These are phyloP conservation scores for Tubosaeta brunneosetosa DNA, from an alignment of 768 basidiomycete species.

Conservation along the genomic window DNA sequence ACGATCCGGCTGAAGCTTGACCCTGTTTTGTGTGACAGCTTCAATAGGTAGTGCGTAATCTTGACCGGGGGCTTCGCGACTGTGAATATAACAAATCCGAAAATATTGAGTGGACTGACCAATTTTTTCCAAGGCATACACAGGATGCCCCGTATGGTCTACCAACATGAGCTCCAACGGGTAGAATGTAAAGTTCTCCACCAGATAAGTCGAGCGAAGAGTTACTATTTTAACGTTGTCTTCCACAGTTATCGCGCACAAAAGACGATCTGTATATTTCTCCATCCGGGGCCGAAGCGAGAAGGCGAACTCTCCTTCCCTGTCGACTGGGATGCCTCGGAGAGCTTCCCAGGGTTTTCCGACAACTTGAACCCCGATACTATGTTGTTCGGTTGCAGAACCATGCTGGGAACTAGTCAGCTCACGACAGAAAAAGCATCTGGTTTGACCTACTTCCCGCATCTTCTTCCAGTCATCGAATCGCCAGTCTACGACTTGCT, in stretches of 20 bases:
- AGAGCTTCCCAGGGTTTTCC: conserved; percentile 89
- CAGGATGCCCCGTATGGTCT: conserved; percentile 78
- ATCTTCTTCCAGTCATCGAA: conserved; percentile 95
- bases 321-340: conserved; percentile 83
- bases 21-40: conserved; percentile 72
- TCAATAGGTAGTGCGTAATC: conserved; percentile 89
- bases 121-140: conserved; percentile 79
- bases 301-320: conserved; percentile 89
- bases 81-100: conserved; percentile 44
- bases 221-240: conserved; percentile 94
- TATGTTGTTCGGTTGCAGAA: conserved; percentile 66
- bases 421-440: not conserved
- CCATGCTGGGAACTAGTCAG: conserved; percentile 33
- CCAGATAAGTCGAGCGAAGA: conserved; percentile 85
- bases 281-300: conserved; percentile 75
- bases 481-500: conserved; percentile 85
- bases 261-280: conserved; percentile 71
- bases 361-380: conserved; percentile 77
- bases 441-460: conserved; percentile 64
- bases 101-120: conserved; percentile 36
- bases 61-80: conserved; percentile 74
- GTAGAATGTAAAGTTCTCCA: conserved; percentile 88
- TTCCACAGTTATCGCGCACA: conserved; percentile 86
- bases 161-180: conserved; percentile 89
- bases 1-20: conserved; percentile 93